Conservation (phyloP, 2,329 filamentous ascomycete species). For the Aspergillus fumigatiaffinis region DNA sequence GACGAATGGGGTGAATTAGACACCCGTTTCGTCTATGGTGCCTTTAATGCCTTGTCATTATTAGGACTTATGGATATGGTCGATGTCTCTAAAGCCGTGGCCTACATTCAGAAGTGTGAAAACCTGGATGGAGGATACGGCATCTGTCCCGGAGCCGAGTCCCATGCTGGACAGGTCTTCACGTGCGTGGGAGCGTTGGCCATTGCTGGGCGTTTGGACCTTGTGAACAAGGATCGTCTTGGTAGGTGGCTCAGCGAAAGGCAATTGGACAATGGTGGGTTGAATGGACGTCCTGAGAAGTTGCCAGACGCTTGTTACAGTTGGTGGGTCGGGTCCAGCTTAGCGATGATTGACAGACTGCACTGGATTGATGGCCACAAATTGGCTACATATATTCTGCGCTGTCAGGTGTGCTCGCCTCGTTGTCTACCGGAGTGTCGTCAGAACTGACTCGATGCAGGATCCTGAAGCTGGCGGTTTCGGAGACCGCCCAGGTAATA, state of each 20-base stretch:
- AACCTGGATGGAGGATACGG: conserved; percentile 97
- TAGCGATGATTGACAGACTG: conserved; percentile 80
- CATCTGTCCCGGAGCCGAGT: conserved; percentile 83
- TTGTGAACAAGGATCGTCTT: conserved; percentile 77
- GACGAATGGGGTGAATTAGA: conserved; percentile 97
- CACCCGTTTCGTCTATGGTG: conserved; percentile 88
- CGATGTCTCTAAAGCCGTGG: conserved; percentile 74
- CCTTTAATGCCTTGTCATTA: conserved; percentile 83
- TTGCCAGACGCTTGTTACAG: conserved; percentile 96
- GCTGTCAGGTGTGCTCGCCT: conserved; percentile 61
- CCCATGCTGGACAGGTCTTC: conserved; percentile 92
- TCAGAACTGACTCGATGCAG: conserved; percentile 28
- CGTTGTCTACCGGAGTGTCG: not conserved
- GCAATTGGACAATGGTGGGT: conserved; percentile 77
- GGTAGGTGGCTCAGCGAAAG: conserved; percentile 90
- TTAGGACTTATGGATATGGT: conserved; percentile 69
- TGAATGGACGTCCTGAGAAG: conserved; percentile 95
- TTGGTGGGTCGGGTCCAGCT: conserved; percentile 94
- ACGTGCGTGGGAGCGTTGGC: conserved; percentile 84
- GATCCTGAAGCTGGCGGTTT: conserved; percentile 80
- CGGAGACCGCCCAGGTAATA: conserved; percentile 84
- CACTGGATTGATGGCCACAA: conserved; percentile 91
- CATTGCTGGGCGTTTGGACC: conserved; percentile 76
- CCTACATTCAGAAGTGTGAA: conserved; percentile 73
- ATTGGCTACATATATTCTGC: conserved; percentile 75